A percentile compares a stretch with the other conserved stretches of the same genome.
Conservation (phyloP, 1,139 yeast species). For the Kodamaea anthophila region DNA sequence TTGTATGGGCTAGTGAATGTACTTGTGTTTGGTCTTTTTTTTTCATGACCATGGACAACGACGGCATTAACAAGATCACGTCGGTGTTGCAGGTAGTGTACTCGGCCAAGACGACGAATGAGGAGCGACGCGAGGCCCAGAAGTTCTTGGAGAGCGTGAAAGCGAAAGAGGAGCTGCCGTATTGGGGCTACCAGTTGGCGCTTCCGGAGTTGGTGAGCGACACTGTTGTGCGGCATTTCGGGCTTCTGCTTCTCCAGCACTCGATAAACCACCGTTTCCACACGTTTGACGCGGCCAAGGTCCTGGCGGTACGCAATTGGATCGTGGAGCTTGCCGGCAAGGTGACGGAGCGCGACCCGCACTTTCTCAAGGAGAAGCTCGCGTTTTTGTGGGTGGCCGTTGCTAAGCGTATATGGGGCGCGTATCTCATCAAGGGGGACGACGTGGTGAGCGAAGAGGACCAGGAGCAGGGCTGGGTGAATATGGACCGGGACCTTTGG, state of each 20-base stretch:
- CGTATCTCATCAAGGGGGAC: conserved; percentile 24
- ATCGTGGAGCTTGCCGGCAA: conserved; percentile 67
- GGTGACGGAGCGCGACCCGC: conserved; percentile 66
- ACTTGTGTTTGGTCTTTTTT: neutral
- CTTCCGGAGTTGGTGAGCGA: conserved; percentile 53
- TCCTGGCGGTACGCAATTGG: conserved; percentile 74
- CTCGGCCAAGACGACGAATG: conserved; percentile 61
- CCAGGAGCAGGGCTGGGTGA: conserved; percentile 70
- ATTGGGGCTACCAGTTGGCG: conserved; percentile 88
- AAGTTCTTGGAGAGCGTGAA: conserved; percentile 70
- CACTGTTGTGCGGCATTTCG: conserved; percentile 82
- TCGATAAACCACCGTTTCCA: conserved; percentile 55
- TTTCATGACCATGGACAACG: conserved; percentile 50
- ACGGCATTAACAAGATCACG: conserved; percentile 63
- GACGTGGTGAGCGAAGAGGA: conserved; percentile 19
- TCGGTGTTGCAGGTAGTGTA: conserved; percentile 77
- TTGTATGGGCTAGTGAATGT: neutral
- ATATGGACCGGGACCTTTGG: conserved; percentile 76
- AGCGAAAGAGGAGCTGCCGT: conserved; percentile 75
- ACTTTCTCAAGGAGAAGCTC: conserved; percentile 81
- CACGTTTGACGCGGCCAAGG: conserved; percentile 57
- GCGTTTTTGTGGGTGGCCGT: conserved; percentile 89
- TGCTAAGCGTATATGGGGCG: conserved; percentile 93
- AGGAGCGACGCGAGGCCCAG: conserved; percentile 63
- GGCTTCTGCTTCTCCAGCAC: conserved; percentile 70